Evolutionary conservation across 169 alveolate genomes (phyloP).

Genomic region (Miamiensis avidus): DNA sequence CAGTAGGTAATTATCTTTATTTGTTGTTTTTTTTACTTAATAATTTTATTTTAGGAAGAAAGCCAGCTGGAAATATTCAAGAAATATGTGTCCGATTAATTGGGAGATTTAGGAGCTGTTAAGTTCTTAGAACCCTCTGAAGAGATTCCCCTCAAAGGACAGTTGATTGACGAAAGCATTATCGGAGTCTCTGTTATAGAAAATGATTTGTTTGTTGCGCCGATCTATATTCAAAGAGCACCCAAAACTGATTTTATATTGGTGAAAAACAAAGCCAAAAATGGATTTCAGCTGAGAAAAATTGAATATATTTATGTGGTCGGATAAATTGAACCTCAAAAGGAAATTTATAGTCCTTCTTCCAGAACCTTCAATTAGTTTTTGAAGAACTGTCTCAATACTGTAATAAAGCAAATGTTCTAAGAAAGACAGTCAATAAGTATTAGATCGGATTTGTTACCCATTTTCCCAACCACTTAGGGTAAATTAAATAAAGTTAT

Average conservation of each 20-base stretch:
- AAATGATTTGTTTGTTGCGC: conserved; percentile 45
- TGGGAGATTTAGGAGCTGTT: conserved; percentile 37
- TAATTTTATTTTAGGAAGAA: too few relatives aligned
- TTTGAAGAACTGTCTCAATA: conserved; percentile 68
- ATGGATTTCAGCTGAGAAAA: conserved; percentile 58
- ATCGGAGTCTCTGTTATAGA: conserved; percentile 39
- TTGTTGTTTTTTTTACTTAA: too few relatives aligned
- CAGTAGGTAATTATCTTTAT: too few relatives aligned
- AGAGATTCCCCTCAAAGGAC: conserved; percentile 21
- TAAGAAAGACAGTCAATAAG: neutral
- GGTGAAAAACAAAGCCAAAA: conserved; percentile 26
- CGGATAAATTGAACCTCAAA: conserved; percentile 82
- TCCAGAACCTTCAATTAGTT: conserved; percentile 63
- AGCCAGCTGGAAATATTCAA: conserved; percentile 19
- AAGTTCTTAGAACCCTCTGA: conserved; percentile 25
- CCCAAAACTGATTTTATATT: conserved; percentile 40
- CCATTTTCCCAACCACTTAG: neutral
- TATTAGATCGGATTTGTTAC: neutral
- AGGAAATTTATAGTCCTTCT: conserved; percentile 79
- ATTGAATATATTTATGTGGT: conserved; percentile 75
- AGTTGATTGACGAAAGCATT: conserved; percentile 23
- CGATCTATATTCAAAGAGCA: conserved; percentile 29
- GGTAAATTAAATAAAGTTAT: too few relatives aligned
- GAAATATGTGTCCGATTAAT: conserved; percentile 16
- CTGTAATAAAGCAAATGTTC: conserved; percentile 62